Percentiles rank a stretch among this genome's conserved stretches.
Evolutionary conservation across 2,329 filamentous ascomycete genomes (phyloP).

Genomic region (Lanzia echinophila): DNA sequence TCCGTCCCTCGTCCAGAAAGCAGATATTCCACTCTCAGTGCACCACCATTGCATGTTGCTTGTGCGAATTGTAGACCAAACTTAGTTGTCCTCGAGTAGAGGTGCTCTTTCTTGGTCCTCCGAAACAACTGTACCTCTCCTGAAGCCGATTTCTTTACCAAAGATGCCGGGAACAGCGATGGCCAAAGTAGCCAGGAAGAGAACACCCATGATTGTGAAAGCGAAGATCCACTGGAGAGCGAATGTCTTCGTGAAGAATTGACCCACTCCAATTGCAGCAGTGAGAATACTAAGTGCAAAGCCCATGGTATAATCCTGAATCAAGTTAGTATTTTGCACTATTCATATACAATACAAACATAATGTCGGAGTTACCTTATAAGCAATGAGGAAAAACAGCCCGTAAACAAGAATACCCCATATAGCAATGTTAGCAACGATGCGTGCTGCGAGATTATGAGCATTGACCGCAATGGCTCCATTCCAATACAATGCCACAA

Average conservation of each 20-base stretch:
- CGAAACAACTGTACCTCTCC: conserved; percentile 39
- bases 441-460: conserved; percentile 59
- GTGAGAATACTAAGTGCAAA: conserved; percentile 69
- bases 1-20: too few species aligned
- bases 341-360: conserved; percentile 2
- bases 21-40: too few species aligned
- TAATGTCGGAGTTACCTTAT: conserved; percentile 48
- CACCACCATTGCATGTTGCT: too few species aligned
- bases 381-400: conserved; percentile 64
- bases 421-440: conserved; percentile 81
- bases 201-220: conserved; percentile 70
- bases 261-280: conserved; percentile 69
- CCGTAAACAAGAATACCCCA: conserved; percentile 78
- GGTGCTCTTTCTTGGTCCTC: conserved; percentile 50
- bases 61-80: neutral
- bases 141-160: conserved; percentile 50
- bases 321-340: conserved; percentile 18
- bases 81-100: conserved; percentile 44
- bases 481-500: conserved; percentile 83
- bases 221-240: conserved; percentile 92
- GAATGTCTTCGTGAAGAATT: conserved; percentile 66
- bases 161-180: conserved; percentile 59
- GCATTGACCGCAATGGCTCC: conserved; percentile 75
- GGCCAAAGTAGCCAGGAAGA: conserved; percentile 62
- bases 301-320: conserved; percentile 64